phyloP scores from a whole-genome alignment of 768 basidiomycete genomes.

The Mycena rosella region DNA sequence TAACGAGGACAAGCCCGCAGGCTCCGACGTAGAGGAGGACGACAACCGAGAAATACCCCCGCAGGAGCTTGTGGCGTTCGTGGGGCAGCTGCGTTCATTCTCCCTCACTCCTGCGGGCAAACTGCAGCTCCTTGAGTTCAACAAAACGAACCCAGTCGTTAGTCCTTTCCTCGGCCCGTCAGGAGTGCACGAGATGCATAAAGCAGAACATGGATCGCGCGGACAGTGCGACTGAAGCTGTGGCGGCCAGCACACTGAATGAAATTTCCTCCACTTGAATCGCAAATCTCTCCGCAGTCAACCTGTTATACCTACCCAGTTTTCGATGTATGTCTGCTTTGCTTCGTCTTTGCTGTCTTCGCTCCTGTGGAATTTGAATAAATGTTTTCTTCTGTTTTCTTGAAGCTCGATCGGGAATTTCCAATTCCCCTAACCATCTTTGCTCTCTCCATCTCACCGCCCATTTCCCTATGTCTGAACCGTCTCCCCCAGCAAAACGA shows the following conservation, averaged over 20 bases:
- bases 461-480: background rate
- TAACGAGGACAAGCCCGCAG: background rate
- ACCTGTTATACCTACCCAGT: background rate
- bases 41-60: slow-evolving; percentile 5
- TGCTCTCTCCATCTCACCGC: no score
- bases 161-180: background rate
- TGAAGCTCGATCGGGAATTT: no score
- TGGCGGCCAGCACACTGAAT: background rate
- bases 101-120: background rate
- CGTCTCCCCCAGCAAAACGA: background rate
- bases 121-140: background rate
- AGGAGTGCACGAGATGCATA: slow-evolving; percentile 10
- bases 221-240: background rate
- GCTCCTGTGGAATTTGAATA: background rate
- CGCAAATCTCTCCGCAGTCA: no score
- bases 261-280: background rate
- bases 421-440: no score
- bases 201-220: background rate
- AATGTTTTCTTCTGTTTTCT: no score
- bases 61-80: slow-evolving; percentile 2
- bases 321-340: slow-evolving; percentile 7
- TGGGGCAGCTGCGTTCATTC: background rate
- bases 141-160: slow-evolving; percentile 16
- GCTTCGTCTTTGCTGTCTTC: slow-evolving; percentile 17
- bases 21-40: slow-evolving; percentile 29